Conservation (phyloP, 345 rosid species). For the Gossypium rotundifolium region DNA sequence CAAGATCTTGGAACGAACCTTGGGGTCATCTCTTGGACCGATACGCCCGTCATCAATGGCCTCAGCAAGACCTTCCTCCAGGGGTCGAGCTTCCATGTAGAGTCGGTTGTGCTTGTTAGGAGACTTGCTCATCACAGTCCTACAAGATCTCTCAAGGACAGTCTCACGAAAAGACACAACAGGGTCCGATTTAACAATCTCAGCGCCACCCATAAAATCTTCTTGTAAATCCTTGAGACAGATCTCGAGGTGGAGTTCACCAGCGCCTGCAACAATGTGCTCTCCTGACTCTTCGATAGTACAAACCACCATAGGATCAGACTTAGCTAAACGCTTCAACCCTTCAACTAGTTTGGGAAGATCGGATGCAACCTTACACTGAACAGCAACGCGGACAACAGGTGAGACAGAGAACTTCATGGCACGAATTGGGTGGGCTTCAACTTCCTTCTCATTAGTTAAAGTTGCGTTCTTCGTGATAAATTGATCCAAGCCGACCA, state of each 20-base stretch:
- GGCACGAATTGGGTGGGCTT: conserved; percentile 72
- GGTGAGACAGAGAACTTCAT: conserved; percentile 84
- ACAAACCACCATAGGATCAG: conserved; percentile 79
- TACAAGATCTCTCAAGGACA: conserved; percentile 46
- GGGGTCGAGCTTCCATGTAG: conserved; percentile 49
- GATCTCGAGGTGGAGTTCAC: conserved; percentile 48
- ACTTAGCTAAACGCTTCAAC: conserved; percentile 62
- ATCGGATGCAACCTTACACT: conserved; percentile 60
- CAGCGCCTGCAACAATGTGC: conserved; percentile 54
- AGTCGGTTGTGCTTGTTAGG: conserved; percentile 62
- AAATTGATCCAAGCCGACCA: conserved; percentile 55
- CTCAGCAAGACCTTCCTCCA: conserved; percentile 52
- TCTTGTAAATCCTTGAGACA: conserved; percentile 51
- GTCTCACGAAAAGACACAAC: conserved; percentile 66
- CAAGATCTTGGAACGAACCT: conserved; percentile 36
- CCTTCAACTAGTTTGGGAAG: conserved; percentile 81
- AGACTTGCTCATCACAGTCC: conserved; percentile 45
- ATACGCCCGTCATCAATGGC: conserved; percentile 49
- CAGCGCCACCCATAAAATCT: conserved; percentile 57
- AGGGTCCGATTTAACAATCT: conserved; percentile 46
- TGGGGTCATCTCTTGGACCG: conserved; percentile 55
- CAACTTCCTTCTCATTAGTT: conserved; percentile 67
- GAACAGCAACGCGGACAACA: conserved; percentile 61
- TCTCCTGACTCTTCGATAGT: conserved; percentile 64
- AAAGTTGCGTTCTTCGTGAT: conserved; percentile 70